A percentile compares a stretch with the other conserved stretches of the same genome.
Conservation (phyloP, 73 alveolate species). For the Symbiodinium pilosum region DNA sequence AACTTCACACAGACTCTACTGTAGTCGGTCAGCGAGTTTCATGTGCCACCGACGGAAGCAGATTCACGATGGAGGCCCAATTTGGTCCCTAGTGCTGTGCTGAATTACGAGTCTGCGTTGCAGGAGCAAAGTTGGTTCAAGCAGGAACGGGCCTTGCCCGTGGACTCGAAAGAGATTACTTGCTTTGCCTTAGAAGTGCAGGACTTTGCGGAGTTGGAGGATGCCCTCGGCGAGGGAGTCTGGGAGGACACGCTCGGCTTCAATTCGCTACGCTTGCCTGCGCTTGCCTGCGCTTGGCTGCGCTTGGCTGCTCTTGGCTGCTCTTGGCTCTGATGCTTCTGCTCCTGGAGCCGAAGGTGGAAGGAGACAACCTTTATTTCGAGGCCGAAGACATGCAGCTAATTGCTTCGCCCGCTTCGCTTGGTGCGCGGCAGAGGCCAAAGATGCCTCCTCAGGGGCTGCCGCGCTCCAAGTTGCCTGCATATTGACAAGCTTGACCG, state of each 20-base stretch:
- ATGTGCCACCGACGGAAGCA: too few relatives aligned
- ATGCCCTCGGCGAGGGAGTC: conserved; percentile 6
- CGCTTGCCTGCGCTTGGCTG: not conserved
- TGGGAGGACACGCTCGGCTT: too few relatives aligned
- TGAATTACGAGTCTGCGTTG: not conserved
- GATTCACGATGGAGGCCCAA: too few relatives aligned
- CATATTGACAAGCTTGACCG: too few relatives aligned
- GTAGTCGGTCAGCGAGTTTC: too few relatives aligned
- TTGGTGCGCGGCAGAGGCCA: conserved; percentile 1
- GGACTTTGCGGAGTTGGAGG: conserved; percentile 36
- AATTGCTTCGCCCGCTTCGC: too few relatives aligned
- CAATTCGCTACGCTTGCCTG: too few relatives aligned
- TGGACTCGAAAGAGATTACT: too few relatives aligned
- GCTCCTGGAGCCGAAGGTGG: not conserved
- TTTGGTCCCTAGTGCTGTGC: too few relatives aligned
- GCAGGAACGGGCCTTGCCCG: too few relatives aligned
- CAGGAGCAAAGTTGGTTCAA: conserved; percentile 1
- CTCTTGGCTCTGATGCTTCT: not conserved
- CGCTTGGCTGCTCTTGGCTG: not conserved
- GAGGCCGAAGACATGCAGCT: not conserved
- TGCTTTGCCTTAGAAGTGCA: not conserved
- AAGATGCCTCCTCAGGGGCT: not conserved
- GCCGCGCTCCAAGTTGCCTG: not conserved
- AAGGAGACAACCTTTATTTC: not conserved
- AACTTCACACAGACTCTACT: too few relatives aligned